These are phyloP conservation scores for Solanum corneliomulleri DNA, from an alignment of 257 asterid species.

Conservation along the genomic window DNA sequence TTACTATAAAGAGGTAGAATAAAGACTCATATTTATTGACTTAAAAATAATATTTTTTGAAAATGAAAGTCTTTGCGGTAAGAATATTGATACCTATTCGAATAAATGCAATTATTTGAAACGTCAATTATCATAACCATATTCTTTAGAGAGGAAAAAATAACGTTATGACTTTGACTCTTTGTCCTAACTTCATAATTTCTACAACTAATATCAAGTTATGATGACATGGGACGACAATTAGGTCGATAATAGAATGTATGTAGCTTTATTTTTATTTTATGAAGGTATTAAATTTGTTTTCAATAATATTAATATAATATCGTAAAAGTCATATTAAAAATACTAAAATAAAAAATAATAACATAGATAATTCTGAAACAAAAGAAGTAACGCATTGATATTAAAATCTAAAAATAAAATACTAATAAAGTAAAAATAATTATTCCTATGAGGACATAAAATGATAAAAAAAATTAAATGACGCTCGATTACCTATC, in stretches of 20 bases:
- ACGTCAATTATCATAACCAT: not conserved
- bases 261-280: too few species aligned
- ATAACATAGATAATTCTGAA: not conserved
- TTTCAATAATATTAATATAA: too few species aligned
- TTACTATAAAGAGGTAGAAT: not conserved
- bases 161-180: not conserved
- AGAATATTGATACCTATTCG: not conserved
- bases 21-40: not conserved
- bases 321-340: fast-evolving
- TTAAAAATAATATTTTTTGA: not conserved
- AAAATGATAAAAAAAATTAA: not conserved
- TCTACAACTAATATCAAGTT: not conserved
- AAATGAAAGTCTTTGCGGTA: not conserved
- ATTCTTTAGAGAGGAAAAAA: not conserved
- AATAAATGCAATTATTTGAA: not conserved
- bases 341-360: not conserved
- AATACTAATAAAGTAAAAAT: not conserved
- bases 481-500: not conserved
- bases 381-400: not conserved
- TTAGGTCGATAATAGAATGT: not conserved
- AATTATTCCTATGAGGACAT: not conserved
- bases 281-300: fast-evolving
- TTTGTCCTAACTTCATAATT: not conserved
- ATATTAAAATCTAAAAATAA: not conserved
- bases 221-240: too few species aligned